Conservation (phyloP, 2,329 filamentous ascomycete genomes). For the Aspergillus sp. region DNA sequence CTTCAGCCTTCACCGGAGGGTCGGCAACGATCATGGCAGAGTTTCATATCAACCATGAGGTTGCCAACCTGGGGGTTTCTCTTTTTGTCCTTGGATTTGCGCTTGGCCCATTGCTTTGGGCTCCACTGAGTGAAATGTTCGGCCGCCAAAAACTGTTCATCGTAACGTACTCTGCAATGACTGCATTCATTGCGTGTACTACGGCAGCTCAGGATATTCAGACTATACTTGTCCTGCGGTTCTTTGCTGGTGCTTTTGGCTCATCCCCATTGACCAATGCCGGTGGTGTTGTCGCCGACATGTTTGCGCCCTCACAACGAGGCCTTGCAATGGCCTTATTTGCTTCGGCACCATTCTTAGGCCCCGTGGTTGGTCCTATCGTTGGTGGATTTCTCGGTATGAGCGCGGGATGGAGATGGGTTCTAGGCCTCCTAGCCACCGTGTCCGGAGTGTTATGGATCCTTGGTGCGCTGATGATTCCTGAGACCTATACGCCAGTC, state of each 20-base stretch:
- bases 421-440: conserved; percentile 64
- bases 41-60: conserved; percentile 40
- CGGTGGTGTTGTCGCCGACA: conserved; percentile 64
- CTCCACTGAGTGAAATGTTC: conserved; percentile 41
- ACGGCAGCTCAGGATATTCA: conserved; percentile 60
- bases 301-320: conserved; percentile 56
- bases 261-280: conserved; percentile 64
- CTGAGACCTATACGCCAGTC: conserved; percentile 51
- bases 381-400: conserved; percentile 67
- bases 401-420: conserved; percentile 68
- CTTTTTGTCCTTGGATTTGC: conserved; percentile 51
- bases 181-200: conserved; percentile 63
- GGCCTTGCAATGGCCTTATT: conserved; percentile 65
- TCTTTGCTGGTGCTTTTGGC: conserved; percentile 65
- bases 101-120: conserved; percentile 49
- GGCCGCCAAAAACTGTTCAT: conserved; percentile 40
- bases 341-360: conserved; percentile 67
- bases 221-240: conserved; percentile 66
- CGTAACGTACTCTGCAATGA: conserved; percentile 46
- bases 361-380: conserved; percentile 65
- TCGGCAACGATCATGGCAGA: conserved; percentile 6
- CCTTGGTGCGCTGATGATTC: conserved; percentile 31
- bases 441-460: conserved; percentile 63
- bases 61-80: conserved; percentile 46
- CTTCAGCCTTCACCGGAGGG: too few relatives aligned